These are phyloP conservation scores for Carpinus fangiana DNA, from an alignment of 306 rosid species.

Conservation along the genomic window DNA sequence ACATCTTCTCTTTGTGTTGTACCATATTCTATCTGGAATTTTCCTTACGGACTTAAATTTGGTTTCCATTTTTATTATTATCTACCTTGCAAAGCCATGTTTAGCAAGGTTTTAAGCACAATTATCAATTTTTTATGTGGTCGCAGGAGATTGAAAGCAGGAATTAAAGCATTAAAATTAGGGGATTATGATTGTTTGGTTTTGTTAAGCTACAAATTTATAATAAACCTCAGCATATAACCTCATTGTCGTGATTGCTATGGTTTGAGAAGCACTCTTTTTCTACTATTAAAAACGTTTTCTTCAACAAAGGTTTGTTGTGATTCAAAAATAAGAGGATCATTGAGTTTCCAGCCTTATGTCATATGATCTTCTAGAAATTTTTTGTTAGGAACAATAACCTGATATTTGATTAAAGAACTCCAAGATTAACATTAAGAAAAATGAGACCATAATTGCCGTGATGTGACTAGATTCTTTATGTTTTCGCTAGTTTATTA, in stretches of 20 bases:
- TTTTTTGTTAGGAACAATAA: not conserved
- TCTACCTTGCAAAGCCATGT: not conserved
- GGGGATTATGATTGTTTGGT: not conserved
- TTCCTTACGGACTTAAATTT: not conserved
- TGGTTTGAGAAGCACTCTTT: conserved; percentile 5
- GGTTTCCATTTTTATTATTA: not conserved
- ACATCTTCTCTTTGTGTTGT: not conserved
- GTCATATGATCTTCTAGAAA: not conserved
- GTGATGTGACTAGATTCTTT: not conserved
- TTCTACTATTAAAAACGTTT: not conserved
- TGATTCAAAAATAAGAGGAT: not conserved
- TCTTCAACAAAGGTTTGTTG: not conserved
- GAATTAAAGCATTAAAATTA: not conserved
- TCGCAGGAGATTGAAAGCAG: not conserved
- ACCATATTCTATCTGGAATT: not conserved
- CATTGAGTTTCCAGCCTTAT: not conserved
- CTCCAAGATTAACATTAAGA: not conserved
- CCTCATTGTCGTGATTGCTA: not conserved
- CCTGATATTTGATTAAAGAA: not conserved
- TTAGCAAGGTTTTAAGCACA: not conserved
- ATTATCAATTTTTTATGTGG: not conserved
- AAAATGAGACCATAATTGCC: not conserved
- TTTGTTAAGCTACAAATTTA: not conserved
- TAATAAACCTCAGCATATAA: not conserved
- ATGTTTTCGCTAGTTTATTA: not conserved